Percentiles rank a stretch among this genome's conserved stretches.
Conservation (phyloP, 441 rosid genomes). For the Populus trichocarpa region DNA sequence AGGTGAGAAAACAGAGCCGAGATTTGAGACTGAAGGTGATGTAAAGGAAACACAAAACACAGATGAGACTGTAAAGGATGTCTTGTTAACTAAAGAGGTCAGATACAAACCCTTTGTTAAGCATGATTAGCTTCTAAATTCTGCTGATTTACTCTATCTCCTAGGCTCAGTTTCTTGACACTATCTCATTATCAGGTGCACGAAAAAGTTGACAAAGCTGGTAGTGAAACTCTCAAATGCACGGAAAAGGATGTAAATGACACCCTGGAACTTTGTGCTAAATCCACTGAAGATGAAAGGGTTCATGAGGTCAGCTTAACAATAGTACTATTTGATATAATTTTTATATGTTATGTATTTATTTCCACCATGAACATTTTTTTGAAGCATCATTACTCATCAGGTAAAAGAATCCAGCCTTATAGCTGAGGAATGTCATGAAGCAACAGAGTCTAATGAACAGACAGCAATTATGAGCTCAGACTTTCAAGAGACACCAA, state of each 20-base stretch:
- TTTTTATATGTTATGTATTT: constrained; percentile 6
- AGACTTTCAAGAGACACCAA: constrained; percentile 18
- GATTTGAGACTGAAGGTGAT: constrained; percentile 22
- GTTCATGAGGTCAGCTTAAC: constrained; percentile 12
- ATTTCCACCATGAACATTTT: constrained; percentile 10
- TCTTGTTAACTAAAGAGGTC: constrained; percentile 44
- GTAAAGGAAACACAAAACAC: constrained; percentile 25
- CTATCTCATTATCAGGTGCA: constrained; percentile 29
- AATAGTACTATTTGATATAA: background rate
- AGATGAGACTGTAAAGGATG: constrained; percentile 31
- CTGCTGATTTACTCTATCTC: background rate
- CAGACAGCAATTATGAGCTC: constrained; percentile 20
- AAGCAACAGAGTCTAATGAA: constrained; percentile 19
- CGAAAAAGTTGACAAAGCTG: constrained; percentile 25
- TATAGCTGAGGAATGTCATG: constrained; percentile 6
- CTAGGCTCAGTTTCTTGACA: background rate
- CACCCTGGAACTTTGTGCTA: constrained; percentile 19
- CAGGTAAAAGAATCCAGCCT: constrained; percentile 33
- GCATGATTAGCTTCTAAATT: background rate
- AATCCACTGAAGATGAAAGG: constrained; percentile 21
- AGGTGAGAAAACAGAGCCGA: constrained; percentile 25
- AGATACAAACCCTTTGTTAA: constrained; percentile 4
- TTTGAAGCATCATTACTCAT: constrained; percentile 4
- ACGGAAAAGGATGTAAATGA: constrained; percentile 22
- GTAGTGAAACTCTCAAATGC: constrained; percentile 21